Conservation (phyloP, 1,139 yeast species). For the Candida freyschussii region DNA sequence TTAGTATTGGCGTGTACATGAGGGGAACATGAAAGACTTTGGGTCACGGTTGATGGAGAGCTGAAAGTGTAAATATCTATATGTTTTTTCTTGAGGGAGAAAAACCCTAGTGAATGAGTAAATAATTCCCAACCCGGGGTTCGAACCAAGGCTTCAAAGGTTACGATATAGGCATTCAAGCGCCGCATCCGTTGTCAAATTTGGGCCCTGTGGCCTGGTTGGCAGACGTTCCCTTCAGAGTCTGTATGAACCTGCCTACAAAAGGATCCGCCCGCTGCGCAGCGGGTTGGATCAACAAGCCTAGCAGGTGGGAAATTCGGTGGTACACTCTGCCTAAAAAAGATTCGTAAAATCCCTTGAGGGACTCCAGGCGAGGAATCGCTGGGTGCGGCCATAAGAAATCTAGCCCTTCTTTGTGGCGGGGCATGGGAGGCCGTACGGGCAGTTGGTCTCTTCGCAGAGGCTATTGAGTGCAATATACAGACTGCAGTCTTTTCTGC, state of each 20-base stretch:
- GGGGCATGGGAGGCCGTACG: conserved; percentile 66
- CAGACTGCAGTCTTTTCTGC: conserved; percentile 39
- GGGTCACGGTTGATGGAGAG: no score
- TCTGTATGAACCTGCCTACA: conserved; percentile 70
- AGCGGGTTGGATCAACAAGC: background rate
- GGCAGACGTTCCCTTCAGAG: conserved; percentile 20
- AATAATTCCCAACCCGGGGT: no score
- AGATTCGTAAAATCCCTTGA: conserved; percentile 55
- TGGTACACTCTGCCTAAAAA: conserved; percentile 57
- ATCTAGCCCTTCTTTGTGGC: conserved; percentile 28
- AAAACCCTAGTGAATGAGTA: no score
- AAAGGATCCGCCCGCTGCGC: conserved; percentile 29
- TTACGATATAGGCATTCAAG: background rate
- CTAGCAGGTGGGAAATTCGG: conserved; percentile 82
- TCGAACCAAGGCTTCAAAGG: no score
- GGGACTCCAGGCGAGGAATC: conserved; percentile 65
- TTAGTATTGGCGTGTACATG: no score
- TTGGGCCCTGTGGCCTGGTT: conserved; percentile 22
- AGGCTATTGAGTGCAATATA: conserved; percentile 77
- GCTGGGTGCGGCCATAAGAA: conserved; percentile 78
- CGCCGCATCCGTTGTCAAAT: conserved; percentile 1
- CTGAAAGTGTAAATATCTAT: no score
- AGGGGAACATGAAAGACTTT: no score
- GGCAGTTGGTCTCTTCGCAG: conserved; percentile 54
- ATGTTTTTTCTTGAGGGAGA: no score